A percentile compares a stretch with the other conserved stretches of the same genome.
Conservation (phyloP, 331 rosid genomes). For the Quercus lobata region DNA sequence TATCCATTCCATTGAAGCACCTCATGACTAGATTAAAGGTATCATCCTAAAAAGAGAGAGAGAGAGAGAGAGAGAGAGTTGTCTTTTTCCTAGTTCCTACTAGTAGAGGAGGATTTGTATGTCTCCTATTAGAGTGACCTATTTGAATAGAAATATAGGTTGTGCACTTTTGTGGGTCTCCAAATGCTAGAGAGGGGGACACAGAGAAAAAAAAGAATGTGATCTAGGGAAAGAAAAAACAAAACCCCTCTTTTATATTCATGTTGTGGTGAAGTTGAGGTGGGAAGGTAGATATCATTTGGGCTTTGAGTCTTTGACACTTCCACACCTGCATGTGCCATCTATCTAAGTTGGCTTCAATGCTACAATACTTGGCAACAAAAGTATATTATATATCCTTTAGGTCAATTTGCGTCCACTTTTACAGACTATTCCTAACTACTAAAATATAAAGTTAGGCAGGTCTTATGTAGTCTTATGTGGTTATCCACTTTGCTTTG, state of each 20-base stretch:
- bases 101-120: conserved; percentile 20
- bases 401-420: no score
- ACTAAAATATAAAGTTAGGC: no score
- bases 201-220: background rate
- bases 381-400: background rate
- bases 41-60: background rate
- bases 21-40: conserved; percentile 33
- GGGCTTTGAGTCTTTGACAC: background rate
- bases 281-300: background rate
- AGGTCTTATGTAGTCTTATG: no score
- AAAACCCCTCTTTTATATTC: conserved; percentile 17
- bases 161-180: conserved; percentile 23
- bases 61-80: background rate
- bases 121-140: conserved; percentile 40
- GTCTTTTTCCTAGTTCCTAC: background rate
- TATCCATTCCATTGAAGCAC: background rate
- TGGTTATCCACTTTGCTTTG: no score
- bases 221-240: conserved; percentile 2
- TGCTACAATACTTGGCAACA: background rate
- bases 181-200: background rate
- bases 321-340: background rate
- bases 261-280: conserved; percentile 17
- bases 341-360: background rate
- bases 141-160: conserved; percentile 22
- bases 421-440: no score